These are phyloP conservation scores for Talaromyces amestolkiae DNA, from an alignment of 2,329 filamentous ascomycete genomes.

Conservation along the genomic window DNA sequence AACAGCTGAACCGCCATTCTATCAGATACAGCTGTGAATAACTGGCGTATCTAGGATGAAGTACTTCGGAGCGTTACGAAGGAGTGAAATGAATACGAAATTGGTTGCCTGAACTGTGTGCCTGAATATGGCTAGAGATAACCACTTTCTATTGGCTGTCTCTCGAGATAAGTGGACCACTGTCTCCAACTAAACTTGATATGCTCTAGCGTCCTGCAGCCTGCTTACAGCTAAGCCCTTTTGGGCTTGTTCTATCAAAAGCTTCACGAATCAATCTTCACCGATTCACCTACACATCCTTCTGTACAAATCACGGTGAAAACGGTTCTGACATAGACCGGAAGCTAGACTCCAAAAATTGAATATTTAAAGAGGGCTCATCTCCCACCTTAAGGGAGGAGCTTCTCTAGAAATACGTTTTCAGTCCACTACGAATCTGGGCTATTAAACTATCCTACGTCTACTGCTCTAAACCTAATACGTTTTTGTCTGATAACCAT, in stretches of 20 bases:
- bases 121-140: neutral
- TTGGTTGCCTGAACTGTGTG: neutral
- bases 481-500: constrained; percentile 23
- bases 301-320: neutral
- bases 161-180: neutral
- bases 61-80: neutral
- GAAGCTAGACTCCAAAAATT: neutral
- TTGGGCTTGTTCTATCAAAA: neutral
- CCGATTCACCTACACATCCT: neutral
- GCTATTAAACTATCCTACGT: neutral
- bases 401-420: neutral
- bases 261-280: neutral
- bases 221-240: constrained; percentile 12
- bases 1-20: constrained; percentile 28
- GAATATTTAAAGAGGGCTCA: neutral
- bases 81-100: neutral
- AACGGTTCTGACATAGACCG: too few relatives aligned
- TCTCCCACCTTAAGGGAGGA: neutral
- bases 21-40: constrained; percentile 19
- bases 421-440: neutral
- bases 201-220: constrained; percentile 8
- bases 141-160: too few relatives aligned
- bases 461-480: neutral
- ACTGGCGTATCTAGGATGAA: neutral
- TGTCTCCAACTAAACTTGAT: neutral